These are phyloP conservation scores for Pichia sp. DNA, from an alignment of 1,139 yeast species.

Conservation along the genomic window DNA sequence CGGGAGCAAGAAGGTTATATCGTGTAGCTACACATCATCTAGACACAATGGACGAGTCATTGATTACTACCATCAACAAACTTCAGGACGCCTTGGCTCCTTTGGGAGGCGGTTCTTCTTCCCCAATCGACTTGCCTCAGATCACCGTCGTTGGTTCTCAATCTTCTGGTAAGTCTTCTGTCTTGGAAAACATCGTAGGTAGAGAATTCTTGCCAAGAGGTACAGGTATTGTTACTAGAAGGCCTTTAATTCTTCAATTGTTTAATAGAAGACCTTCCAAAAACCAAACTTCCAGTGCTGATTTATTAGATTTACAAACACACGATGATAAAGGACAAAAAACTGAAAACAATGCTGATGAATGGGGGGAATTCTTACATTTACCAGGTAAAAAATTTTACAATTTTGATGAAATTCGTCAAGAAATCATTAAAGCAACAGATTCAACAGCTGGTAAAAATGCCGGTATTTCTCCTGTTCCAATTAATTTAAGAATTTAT, in stretches of 20 bases:
- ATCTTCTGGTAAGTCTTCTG: conserved; percentile 89
- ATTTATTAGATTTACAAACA: conserved; percentile 34
- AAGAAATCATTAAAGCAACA: conserved; percentile 88
- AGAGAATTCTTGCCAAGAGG: conserved; percentile 92
- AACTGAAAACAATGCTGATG: conserved; percentile 76
- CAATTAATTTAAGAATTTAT: conserved; percentile 88
- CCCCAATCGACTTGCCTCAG: conserved; percentile 90
- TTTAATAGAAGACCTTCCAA: conserved; percentile 55
- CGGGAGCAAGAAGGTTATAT: background rate
- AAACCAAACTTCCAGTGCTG: conserved; percentile 26
- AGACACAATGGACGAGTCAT: conserved; percentile 71
- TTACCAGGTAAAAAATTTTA: conserved; percentile 82
- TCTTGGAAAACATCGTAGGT: conserved; percentile 86
- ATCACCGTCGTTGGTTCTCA: conserved; percentile 96
- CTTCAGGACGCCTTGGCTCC: conserved; percentile 93
- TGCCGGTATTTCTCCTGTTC: conserved; percentile 86
- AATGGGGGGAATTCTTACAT: conserved; percentile 98
- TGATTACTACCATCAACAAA: conserved; percentile 87
- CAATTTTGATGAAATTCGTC: conserved; percentile 86
- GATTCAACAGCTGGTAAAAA: conserved; percentile 91
- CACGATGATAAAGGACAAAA: conserved; percentile 41
- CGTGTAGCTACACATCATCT: background rate
- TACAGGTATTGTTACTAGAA: conserved; percentile 88
- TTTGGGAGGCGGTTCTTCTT: conserved; percentile 76
- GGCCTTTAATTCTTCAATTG: conserved; percentile 70